phyloP scores from a whole-genome alignment of 192 early-diverging fungal species.

The Linnemannia schmuckeri region DNA sequence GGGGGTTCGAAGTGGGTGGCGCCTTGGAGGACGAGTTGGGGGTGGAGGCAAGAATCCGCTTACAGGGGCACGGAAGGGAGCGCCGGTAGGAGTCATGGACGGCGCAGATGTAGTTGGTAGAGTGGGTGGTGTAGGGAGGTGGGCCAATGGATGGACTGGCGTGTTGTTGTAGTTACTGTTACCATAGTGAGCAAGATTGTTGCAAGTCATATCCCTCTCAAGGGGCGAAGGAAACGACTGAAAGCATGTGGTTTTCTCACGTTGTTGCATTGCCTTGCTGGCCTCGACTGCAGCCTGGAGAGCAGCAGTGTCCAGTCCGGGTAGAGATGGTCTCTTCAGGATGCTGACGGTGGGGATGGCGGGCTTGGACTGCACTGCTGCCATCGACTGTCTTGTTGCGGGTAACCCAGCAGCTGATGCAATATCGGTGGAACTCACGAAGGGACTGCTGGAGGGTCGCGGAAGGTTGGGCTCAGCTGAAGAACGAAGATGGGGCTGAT shows the following conservation, averaged over 20 bases:
- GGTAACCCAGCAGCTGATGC: neutral
- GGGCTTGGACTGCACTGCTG: neutral
- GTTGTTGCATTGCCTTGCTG: neutral
- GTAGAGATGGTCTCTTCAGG: constrained; percentile 17
- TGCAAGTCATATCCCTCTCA: too few species aligned
- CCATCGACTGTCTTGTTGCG: too few species aligned
- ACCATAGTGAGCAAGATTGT: neutral
- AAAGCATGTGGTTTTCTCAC: neutral
- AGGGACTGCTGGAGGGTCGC: neutral
- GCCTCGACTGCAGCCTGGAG: constrained; percentile 7
- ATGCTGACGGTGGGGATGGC: neutral
- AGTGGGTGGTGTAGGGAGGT: neutral
- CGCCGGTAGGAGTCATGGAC: neutral
- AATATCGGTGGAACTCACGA: neutral
- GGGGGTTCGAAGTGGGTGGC: neutral
- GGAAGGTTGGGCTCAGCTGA: constrained; percentile 1
- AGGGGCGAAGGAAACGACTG: neutral
- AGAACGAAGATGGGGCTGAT: neutral
- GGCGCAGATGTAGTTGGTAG: neutral
- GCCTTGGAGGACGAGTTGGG: neutral
- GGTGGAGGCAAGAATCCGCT: neutral
- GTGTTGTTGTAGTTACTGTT: neutral
- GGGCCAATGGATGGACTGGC: neutral
- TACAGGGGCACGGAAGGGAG: neutral
- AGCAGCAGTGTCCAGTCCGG: neutral